phyloP scores from a whole-genome alignment of 768 basidiomycete genomes.

The Russula emetica region DNA sequence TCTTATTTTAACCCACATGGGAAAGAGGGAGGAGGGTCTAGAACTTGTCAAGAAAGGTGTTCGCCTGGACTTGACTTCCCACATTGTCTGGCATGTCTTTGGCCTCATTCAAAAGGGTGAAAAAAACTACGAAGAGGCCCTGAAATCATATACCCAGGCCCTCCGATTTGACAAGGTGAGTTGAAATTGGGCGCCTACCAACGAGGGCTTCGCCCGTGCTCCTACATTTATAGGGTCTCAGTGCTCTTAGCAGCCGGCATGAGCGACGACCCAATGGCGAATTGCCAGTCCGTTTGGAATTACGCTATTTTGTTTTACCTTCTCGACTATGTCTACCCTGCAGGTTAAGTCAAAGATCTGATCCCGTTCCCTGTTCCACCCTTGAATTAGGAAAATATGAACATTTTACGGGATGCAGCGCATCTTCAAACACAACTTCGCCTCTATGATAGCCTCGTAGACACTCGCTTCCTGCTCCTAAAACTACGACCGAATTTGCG shows the following conservation, averaged over 20 bases:
- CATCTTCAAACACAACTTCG: slow-evolving; percentile 86
- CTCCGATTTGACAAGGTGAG: slow-evolving; percentile 83
- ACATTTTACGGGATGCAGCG: slow-evolving; percentile 87
- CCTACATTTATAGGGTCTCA: slow-evolving; percentile 1
- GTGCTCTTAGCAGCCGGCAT: background rate
- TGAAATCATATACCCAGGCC: slow-evolving; percentile 89
- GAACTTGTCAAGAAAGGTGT: slow-evolving; percentile 83
- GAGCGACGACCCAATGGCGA: background rate
- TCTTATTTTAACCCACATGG: slow-evolving; percentile 76
- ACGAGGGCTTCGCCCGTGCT: slow-evolving; percentile 3
- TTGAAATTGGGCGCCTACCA: slow-evolving; percentile 11
- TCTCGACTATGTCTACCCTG: slow-evolving; percentile 11
- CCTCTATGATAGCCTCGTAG: slow-evolving; percentile 69
- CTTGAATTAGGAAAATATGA: slow-evolving; percentile 75
- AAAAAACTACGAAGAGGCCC: slow-evolving; percentile 91
- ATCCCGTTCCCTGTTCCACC: background rate
- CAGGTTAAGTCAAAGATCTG: slow-evolving; percentile 6
- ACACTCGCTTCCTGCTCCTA: slow-evolving; percentile 78
- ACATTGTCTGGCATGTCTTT: slow-evolving; percentile 98
- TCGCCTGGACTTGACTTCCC: slow-evolving; percentile 74
- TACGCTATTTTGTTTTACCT: background rate
- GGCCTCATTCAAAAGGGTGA: slow-evolving; percentile 92
- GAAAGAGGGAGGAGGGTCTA: slow-evolving; percentile 72
- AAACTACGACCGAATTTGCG: slow-evolving; percentile 76
- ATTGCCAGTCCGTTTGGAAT: background rate